Evolutionary conservation across 2,329 filamentous ascomycete genomes (phyloP).

Genomic region (Paraphoma sp.): DNA sequence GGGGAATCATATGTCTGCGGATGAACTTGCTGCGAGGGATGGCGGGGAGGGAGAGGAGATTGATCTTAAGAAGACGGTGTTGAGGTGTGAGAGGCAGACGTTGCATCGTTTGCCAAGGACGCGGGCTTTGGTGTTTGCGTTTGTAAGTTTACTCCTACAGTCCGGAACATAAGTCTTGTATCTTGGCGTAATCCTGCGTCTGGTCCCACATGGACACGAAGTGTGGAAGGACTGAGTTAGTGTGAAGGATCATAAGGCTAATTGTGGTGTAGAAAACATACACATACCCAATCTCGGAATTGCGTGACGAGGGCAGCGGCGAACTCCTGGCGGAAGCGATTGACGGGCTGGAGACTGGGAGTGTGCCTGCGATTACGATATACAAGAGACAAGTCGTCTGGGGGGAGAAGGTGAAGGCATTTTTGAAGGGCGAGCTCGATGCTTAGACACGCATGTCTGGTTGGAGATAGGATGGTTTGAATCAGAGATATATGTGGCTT

Average conservation of each 20-base stretch:
- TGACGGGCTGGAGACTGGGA: conserved; percentile 65
- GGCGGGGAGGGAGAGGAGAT: conserved; percentile 32
- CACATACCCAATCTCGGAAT: conserved; percentile 60
- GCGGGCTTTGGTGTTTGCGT: conserved; percentile 64
- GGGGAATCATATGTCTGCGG: conserved; percentile 54
- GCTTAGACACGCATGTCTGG: conserved; percentile 1
- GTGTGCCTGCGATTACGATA: conserved; percentile 62
- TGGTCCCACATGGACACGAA: too few relatives aligned
- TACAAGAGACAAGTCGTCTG: conserved; percentile 66
- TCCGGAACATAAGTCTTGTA: too few relatives aligned
- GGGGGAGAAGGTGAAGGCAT: conserved; percentile 62
- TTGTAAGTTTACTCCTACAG: conserved; percentile 32
- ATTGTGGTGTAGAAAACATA: conserved; percentile 55
- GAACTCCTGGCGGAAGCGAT: conserved; percentile 63
- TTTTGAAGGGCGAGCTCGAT: conserved; percentile 47
- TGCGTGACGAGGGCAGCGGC: conserved; percentile 64
- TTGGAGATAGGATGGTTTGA: background rate
- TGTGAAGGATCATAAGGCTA: background rate
- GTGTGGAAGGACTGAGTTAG: background rate
- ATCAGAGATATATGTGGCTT: background rate
- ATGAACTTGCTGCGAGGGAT: conserved; percentile 29
- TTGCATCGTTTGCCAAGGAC: conserved; percentile 64
- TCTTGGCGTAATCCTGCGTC: too few relatives aligned
- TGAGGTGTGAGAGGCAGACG: conserved; percentile 67
- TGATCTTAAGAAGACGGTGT: conserved; percentile 53